Conservation (phyloP, 2,329 filamentous ascomycete species). For the Monilinia vaccinii-corymbosi region DNA sequence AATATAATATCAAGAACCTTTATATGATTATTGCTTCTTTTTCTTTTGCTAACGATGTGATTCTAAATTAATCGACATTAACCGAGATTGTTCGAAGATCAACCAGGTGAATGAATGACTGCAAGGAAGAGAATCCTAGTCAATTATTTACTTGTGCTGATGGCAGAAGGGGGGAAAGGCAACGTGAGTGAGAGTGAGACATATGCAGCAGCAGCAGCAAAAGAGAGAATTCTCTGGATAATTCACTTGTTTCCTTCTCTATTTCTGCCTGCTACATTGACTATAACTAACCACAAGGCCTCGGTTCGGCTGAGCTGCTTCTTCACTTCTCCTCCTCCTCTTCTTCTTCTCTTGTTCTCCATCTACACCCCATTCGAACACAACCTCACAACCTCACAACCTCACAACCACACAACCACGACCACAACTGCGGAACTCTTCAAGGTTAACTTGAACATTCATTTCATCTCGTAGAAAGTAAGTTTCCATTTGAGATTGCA, state of each 20-base stretch:
- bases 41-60: background rate
- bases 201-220: background rate
- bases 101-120: background rate
- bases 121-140: background rate
- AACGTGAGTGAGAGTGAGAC: background rate
- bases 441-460: too few species aligned
- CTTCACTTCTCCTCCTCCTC: background rate
- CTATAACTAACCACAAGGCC: background rate
- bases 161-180: background rate
- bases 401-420: background rate
- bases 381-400: background rate
- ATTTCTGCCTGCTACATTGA: background rate
- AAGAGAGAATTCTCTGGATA: background rate
- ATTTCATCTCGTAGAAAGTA: background rate
- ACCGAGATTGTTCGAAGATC: background rate
- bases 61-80: background rate
- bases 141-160: background rate
- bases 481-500: background rate
- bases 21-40: background rate
- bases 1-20: background rate
- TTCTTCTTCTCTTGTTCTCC: background rate
- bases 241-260: background rate
- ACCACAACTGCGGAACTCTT: background rate
- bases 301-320: background rate
- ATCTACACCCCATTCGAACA: background rate